phyloP scores from a whole-genome alignment of 345 rosid genomes.

The Iberis pinnata region DNA sequence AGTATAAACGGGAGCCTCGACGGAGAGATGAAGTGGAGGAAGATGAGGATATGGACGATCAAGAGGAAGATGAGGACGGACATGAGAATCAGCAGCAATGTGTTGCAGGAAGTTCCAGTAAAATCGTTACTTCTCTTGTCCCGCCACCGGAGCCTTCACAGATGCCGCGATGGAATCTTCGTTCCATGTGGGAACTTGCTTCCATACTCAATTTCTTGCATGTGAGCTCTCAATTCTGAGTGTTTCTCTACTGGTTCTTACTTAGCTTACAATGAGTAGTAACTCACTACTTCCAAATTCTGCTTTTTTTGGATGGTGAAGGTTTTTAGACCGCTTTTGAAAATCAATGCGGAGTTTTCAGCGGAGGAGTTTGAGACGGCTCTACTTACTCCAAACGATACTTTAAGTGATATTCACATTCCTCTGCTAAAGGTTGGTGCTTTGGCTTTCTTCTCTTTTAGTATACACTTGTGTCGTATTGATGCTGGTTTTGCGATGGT shows the following conservation, averaged over 20 bases:
- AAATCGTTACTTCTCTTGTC: constrained; percentile 73
- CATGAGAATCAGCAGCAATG: constrained; percentile 41
- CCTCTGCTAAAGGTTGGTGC: constrained; percentile 88
- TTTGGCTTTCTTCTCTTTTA: constrained; percentile 17
- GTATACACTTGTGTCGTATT: constrained; percentile 7
- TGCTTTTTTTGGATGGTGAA: constrained; percentile 23
- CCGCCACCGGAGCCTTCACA: constrained; percentile 71
- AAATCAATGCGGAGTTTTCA: constrained; percentile 75
- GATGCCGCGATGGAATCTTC: constrained; percentile 88
- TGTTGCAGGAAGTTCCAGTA: constrained; percentile 36
- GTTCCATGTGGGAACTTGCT: constrained; percentile 98
- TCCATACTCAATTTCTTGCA: constrained; percentile 93
- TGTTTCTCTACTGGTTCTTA: not conserved
- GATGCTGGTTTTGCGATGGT: not conserved
- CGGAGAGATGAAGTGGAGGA: constrained; percentile 27
- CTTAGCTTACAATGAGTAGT: constrained; percentile 17
- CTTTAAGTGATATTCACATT: constrained; percentile 85
- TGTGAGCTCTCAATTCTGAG: constrained; percentile 40
- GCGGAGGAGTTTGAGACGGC: constrained; percentile 98
- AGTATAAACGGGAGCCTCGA: constrained; percentile 34
- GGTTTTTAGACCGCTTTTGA: constrained; percentile 87
- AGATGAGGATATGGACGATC: constrained; percentile 46
- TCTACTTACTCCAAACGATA: constrained; percentile 73
- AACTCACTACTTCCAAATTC: constrained; percentile 7
- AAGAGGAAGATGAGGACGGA: constrained; percentile 36